Base-by-base conservation (phyloP, 495 filamentous ascomycete species). In the Daldinia concentrica region DNA sequence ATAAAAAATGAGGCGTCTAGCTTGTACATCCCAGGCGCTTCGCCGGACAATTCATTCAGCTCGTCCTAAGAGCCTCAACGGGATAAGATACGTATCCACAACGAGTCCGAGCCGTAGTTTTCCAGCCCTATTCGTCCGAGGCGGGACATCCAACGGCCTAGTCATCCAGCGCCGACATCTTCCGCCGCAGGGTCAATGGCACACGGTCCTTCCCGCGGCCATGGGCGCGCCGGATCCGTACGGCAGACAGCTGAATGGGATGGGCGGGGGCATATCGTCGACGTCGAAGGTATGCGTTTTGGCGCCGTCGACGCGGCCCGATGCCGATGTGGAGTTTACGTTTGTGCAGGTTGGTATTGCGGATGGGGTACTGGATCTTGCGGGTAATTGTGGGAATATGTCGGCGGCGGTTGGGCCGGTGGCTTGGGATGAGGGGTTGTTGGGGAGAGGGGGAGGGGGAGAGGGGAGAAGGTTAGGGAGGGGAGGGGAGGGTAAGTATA, bases 321-420 rank as follows among this genome's bases (percentile, higher is more conserved):
- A 87, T 50, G 86, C 86, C 0, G 89, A 93, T 60, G 81, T 93
- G 17, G 90, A 93, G 56, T 93, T 90, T 69, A 93, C 90, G 0
- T 93, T 93, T 66, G 86, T 89, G 3, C 87, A 89, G 26, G 82
- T 93, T 1, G 90, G 90, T 0, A 82, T 93, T 59, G 82, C 82
- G 48, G 84, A 88, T 62, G 79, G 77, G 8, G 74, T 78, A 14
- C 81, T 93, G 2, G 90, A 93, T 75, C 85, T 87, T 64, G 87
- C 86, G 1, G 87, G 89, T 12, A 93, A 92, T 73, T 93, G 91
- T 69, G 91, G 91, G 7, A 93, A 93, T 68, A 92, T 93, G 90
- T 86, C 79, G 0, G 82, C 84, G 27, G 86, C 89, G 0, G 85
- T 94, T 56, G 91, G 91, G 0, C 89, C 91, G 0, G 89, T 85